Conservation (phyloP, 192 early-diverging fungal genomes). For the Coemansia sp. region DNA sequence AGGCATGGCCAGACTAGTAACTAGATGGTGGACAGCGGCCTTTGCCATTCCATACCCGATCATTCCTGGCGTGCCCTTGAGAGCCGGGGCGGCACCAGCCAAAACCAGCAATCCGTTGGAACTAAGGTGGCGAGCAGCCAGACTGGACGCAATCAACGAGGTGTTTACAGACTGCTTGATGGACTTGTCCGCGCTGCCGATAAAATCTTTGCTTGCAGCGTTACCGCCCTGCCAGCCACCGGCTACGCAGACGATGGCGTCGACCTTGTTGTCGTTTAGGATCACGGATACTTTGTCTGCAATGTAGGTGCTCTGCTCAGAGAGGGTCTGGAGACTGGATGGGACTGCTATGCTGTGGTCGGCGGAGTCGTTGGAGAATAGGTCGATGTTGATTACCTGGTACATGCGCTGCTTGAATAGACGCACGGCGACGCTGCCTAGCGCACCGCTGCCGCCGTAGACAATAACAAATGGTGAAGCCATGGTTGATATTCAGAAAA, state of each 20-base stretch:
- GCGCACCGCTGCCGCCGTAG: slow-evolving; percentile 90
- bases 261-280: slow-evolving; percentile 59
- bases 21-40: slow-evolving; percentile 90
- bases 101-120: slow-evolving; percentile 73
- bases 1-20: slow-evolving; percentile 67
- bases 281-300: slow-evolving; percentile 35
- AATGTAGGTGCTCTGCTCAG: slow-evolving; percentile 66
- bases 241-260: slow-evolving; percentile 89
- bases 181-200: slow-evolving; percentile 75
- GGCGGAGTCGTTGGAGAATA: slow-evolving; percentile 72
- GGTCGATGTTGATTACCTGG: slow-evolving; percentile 80
- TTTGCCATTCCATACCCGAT: slow-evolving; percentile 96
- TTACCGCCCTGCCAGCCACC: slow-evolving; percentile 97
- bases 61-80: slow-evolving; percentile 73
- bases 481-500: slow-evolving; percentile 28
- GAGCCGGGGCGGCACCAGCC: slow-evolving; percentile 77
- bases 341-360: slow-evolving; percentile 68
- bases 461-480: slow-evolving; percentile 68
- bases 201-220: slow-evolving; percentile 65
- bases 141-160: slow-evolving; percentile 79
- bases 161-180: slow-evolving; percentile 80
- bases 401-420: slow-evolving; percentile 74
- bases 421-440: slow-evolving; percentile 76
- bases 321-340: slow-evolving; percentile 45
- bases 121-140: slow-evolving; percentile 75